Evolutionary conservation across 495 filamentous ascomycete species (phyloP).

Genomic region (Cercophora scortea): DNA sequence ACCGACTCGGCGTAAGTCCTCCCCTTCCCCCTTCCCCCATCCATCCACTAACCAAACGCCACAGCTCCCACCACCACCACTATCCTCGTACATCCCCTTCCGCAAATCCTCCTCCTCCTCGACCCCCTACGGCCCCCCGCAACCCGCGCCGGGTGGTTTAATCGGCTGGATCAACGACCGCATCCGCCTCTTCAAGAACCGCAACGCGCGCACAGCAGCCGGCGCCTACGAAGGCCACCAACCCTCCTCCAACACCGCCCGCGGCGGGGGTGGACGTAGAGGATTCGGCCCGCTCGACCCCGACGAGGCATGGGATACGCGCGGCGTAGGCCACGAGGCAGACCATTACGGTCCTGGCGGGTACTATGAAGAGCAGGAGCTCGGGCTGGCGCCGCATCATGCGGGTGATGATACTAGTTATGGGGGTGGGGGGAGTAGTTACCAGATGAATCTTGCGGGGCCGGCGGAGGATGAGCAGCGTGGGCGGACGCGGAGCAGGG

Average conservation of each 20-base stretch:
- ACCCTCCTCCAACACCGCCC: conserved; percentile 4
- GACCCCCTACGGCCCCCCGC: conserved; percentile 33
- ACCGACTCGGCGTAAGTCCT: conserved; percentile 48
- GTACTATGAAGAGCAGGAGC: conserved; percentile 61
- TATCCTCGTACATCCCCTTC: conserved; percentile 57
- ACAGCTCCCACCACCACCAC: conserved; percentile 53
- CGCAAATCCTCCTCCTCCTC: conserved; percentile 17
- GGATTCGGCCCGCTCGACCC: conserved; percentile 53
- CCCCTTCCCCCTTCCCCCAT: background rate
- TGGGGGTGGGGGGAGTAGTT: conserved; percentile 20
- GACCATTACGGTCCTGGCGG: conserved; percentile 41
- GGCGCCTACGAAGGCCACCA: conserved; percentile 54
- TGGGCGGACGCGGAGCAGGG: conserved; percentile 25
- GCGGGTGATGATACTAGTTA: conserved; percentile 5
- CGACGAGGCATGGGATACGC: conserved; percentile 65
- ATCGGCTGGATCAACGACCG: conserved; percentile 51
- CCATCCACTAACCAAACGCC: background rate
- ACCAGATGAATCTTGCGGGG: conserved; percentile 38
- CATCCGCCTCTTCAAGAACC: conserved; percentile 38
- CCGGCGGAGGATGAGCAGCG: conserved; percentile 19
- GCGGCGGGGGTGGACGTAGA: conserved; percentile 19
- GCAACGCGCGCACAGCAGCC: conserved; percentile 46
- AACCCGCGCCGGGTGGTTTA: conserved; percentile 49
- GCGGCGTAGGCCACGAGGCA: conserved; percentile 50
- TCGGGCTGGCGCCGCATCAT: conserved; percentile 27